These are phyloP conservation scores for Dipodascus albidus DNA, from an alignment of 805 yeast genomes.

Conservation along the genomic window DNA sequence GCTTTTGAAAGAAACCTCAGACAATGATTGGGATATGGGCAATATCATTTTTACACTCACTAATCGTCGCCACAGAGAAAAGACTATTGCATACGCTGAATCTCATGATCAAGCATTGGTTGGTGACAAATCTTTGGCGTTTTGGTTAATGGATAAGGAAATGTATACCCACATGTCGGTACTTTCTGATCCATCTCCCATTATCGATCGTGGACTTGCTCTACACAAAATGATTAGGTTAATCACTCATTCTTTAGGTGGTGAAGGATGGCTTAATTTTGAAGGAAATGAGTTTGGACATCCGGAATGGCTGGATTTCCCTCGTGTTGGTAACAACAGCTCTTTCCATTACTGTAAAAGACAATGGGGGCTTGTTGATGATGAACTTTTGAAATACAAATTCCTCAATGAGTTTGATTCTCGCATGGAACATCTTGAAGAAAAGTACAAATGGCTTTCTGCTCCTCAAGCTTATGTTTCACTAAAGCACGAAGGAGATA, in stretches of 20 bases:
- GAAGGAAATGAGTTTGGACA: slow-evolving; percentile 99
- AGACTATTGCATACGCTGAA: slow-evolving; percentile 85
- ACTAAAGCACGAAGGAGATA: slow-evolving; percentile 79
- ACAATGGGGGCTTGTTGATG: slow-evolving; percentile 81
- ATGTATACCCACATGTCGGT: slow-evolving; percentile 94
- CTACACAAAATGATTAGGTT: slow-evolving; percentile 86
- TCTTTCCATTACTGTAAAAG: slow-evolving; percentile 91
- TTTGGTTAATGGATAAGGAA: slow-evolving; percentile 97
- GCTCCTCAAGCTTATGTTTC: slow-evolving; percentile 75
- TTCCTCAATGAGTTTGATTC: slow-evolving; percentile 72
- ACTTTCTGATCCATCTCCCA: slow-evolving; percentile 58
- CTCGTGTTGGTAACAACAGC: slow-evolving; percentile 77
- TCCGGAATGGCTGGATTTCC: slow-evolving; percentile 98
- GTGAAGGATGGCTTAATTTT: slow-evolving; percentile 91
- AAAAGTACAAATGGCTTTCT: slow-evolving; percentile 57
- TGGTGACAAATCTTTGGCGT: slow-evolving; percentile 92
- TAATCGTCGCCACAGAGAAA: slow-evolving; percentile 79
- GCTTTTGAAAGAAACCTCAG: slow-evolving; percentile 65
- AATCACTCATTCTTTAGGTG: slow-evolving; percentile 83
- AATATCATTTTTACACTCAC: slow-evolving; percentile 70
- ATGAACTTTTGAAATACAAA: slow-evolving; percentile 68
- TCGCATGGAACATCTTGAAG: slow-evolving; percentile 72
- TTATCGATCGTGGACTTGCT: slow-evolving; percentile 81
- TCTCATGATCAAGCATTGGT: slow-evolving; percentile 96
- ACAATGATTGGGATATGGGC: slow-evolving; percentile 89